Percentiles rank a stretch among this genome's conserved stretches.
Evolutionary conservation across 2,329 filamentous ascomycete species (phyloP).

Genomic region (Metarhizium anisopliae): DNA sequence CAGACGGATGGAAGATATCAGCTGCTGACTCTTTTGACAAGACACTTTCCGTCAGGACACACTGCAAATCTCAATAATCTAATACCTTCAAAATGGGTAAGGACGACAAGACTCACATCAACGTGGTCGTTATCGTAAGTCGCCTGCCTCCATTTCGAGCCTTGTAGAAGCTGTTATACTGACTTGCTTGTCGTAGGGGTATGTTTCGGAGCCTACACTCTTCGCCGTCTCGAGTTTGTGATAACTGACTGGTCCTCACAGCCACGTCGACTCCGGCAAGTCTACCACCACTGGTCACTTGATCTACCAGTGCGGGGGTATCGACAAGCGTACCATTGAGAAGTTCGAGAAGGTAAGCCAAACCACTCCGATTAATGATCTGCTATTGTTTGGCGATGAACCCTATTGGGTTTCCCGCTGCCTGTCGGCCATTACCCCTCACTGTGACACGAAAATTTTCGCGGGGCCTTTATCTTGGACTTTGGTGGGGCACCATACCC

Average conservation of each 20-base stretch:
- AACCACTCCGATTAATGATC: neutral
- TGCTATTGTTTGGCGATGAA: neutral
- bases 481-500: constrained; percentile 13
- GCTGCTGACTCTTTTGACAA: constrained; percentile 2
- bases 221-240: constrained; percentile 18
- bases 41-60: constrained; percentile 5
- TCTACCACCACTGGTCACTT: constrained; percentile 90
- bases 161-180: constrained; percentile 5
- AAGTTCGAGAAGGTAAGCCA: constrained; percentile 98
- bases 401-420: neutral
- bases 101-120: constrained; percentile 92
- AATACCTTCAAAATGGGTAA: constrained; percentile 45
- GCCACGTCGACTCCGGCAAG: constrained; percentile 99
- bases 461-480: constrained; percentile 1
- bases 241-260: constrained; percentile 17
- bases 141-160: neutral
- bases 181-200: constrained; percentile 17
- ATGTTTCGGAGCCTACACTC: constrained; percentile 7
- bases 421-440: constrained; percentile 7
- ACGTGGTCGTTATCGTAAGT: constrained; percentile 87
- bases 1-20: neutral
- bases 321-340: constrained; percentile 99
- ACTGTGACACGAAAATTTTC: constrained; percentile 9
- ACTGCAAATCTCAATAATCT: constrained; percentile 1
- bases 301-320: constrained; percentile 99